Conservation (phyloP, 2,329 filamentous ascomycete genomes). For the Hypomyces rosellus region DNA sequence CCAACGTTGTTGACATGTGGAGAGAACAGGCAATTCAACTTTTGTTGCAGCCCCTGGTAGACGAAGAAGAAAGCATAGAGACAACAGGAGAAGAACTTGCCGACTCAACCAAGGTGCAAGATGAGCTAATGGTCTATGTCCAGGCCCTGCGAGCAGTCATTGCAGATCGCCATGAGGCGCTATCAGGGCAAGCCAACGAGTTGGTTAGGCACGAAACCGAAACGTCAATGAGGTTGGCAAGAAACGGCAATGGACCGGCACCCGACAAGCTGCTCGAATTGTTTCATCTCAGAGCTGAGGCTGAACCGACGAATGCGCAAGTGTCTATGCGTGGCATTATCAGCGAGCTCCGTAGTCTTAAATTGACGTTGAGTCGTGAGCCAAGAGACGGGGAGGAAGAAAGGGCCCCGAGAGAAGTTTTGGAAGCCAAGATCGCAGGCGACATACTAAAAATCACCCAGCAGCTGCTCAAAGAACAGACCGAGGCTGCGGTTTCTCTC, state of each 20-base stretch:
- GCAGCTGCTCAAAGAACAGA: slow-evolving; percentile 44
- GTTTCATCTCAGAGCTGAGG: slow-evolving; percentile 37
- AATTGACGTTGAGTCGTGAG: slow-evolving; percentile 33
- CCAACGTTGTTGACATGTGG: slow-evolving; percentile 65
- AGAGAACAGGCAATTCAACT: slow-evolving; percentile 65
- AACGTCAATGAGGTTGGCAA: slow-evolving; percentile 53
- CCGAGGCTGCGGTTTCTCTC: slow-evolving; percentile 40
- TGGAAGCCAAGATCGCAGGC: slow-evolving; percentile 61
- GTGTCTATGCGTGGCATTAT: slow-evolving; percentile 66
- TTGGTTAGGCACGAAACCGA: slow-evolving; percentile 69
- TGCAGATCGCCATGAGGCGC: slow-evolving; percentile 68
- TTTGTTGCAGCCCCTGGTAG: slow-evolving; percentile 68
- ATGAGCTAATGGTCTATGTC: slow-evolving; percentile 82
- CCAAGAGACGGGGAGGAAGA: not conserved
- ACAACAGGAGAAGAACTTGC: slow-evolving; percentile 86
- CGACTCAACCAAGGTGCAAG: slow-evolving; percentile 78
- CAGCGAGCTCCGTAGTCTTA: slow-evolving; percentile 61
- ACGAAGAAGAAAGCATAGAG: slow-evolving; percentile 68
- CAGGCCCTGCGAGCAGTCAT: slow-evolving; percentile 68
- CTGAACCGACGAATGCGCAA: slow-evolving; percentile 44
- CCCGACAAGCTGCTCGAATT: slow-evolving; percentile 56
- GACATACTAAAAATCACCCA: slow-evolving; percentile 57
- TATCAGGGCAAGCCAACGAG: slow-evolving; percentile 71
- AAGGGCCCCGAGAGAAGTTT: slow-evolving; percentile 46
- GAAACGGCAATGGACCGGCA: slow-evolving; percentile 60